These are phyloP conservation scores for Aspergillus sp. DNA, from an alignment of 2,329 filamentous ascomycete species.

Conservation along the genomic window DNA sequence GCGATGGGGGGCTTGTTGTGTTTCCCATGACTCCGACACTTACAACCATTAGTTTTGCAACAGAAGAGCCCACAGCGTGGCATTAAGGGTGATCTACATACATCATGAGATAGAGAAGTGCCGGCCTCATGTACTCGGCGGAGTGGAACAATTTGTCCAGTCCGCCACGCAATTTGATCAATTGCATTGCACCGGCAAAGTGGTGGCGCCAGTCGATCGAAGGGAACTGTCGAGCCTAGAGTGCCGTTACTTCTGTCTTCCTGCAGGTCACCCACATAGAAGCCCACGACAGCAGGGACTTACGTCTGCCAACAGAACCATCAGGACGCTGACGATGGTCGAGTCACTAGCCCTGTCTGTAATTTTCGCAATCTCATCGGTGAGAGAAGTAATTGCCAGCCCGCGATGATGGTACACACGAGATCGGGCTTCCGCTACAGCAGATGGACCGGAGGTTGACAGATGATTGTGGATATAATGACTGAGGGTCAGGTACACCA, in stretches of 20 bases:
- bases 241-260: neutral
- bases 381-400: conserved; percentile 1
- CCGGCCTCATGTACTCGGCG: neutral
- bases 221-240: conserved; percentile 3
- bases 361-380: neutral
- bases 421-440: neutral
- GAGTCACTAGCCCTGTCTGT: neutral
- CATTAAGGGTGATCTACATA: neutral
- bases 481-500: conserved; percentile 5
- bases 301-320: conserved; percentile 10
- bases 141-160: conserved; percentile 1
- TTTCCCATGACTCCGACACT: conserved; percentile 9
- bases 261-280: no score
- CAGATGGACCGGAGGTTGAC: neutral
- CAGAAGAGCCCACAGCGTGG: no score
- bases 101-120: conserved; percentile 8
- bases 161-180: conserved; percentile 7
- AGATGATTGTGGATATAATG: conserved; percentile 2
- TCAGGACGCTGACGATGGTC: conserved; percentile 7
- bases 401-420: conserved; percentile 8
- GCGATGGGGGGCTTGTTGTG: conserved; percentile 6
- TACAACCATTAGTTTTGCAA: no score
- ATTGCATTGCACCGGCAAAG: conserved; percentile 3
- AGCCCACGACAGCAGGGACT: neutral
- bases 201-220: conserved; percentile 8